phyloP scores from a whole-genome alignment of 2,329 filamentous ascomycete species.

The Drechslerella coelobrocha region DNA sequence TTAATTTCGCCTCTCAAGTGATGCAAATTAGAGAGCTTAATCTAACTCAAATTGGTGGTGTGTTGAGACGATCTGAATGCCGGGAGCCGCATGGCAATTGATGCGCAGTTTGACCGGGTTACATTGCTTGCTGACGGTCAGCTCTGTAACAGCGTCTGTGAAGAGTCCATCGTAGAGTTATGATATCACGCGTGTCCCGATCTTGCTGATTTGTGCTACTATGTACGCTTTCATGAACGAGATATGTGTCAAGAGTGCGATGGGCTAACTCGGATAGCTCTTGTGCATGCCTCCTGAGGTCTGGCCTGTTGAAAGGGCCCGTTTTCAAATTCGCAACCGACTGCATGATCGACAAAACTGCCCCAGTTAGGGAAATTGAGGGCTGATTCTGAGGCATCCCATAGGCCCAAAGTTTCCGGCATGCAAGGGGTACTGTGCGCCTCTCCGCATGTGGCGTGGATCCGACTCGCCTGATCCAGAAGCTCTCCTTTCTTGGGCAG shows the following conservation, averaged over 20 bases:
- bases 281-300: too few relatives aligned
- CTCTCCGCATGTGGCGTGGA: background rate
- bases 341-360: background rate
- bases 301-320: too few relatives aligned
- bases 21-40: background rate
- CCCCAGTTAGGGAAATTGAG: background rate
- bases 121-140: too few relatives aligned
- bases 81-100: background rate
- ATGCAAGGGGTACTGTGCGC: constrained; percentile 1
- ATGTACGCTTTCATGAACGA: too few relatives aligned
- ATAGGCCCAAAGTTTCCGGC: background rate
- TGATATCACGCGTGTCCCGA: too few relatives aligned
- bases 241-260: background rate
- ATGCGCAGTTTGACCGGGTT: background rate
- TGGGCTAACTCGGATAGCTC: too few relatives aligned
- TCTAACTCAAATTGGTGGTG: too few relatives aligned
- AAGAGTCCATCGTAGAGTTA: too few relatives aligned
- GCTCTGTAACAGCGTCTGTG: too few relatives aligned
- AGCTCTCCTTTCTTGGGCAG: constrained; percentile 18
- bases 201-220: too few relatives aligned
- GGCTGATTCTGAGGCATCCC: background rate
- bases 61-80: too few relatives aligned
- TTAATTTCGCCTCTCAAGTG: too few relatives aligned
- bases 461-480: background rate
- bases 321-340: background rate